Evolutionary conservation across 148 eudicot species (phyloP), one percentile per base, ranked within the genome.

Genomic region (Spergularia marina): DNA sequence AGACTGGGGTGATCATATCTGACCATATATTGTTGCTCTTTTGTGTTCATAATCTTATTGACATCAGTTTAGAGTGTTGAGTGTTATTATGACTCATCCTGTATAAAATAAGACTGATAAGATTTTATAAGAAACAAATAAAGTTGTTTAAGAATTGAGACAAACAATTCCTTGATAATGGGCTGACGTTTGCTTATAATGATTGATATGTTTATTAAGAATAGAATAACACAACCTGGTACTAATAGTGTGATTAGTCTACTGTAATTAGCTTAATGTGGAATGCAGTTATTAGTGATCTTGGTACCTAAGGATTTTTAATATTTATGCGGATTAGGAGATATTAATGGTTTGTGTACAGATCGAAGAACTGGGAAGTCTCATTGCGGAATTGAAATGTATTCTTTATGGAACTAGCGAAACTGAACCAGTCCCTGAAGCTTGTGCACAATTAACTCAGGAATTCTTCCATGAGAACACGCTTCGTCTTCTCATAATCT

Each of bases 351-450:
- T 56, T 47, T 63, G 21, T 66, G 25, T 59, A 74, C 77, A 87
- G 91, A 82, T 82, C 73, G 75, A 67, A 55, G 85, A 85, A 75
- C 69, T 85, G 30, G 78, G 82, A 61, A 82, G 64, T 44, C 73
- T 78, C 49, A 47, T 85, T 64, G 72, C 78, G 52, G 91, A 87
- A 54, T 17, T 87, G 83, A 87, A 87, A 80, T 39, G 47, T 21
- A 85, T 78, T 61, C 87, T 87, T 5, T 87, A 85, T 77, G 91
- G 91, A 14, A 80, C 82, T 25, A 82, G 85, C 53, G 91, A 87
- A 73, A 65, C 85, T 14, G 91, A 87, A 70, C 91, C 91, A 8
- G 78, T 71, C 10, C 59, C 85, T 56, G 88, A 85, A 78, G 80
- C 87, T 78, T 87, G 88, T 78, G 78, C 85, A 30, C 88, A 85